These are phyloP conservation scores for Synchytrium microbalum DNA, from an alignment of 371 early-diverging fungal genomes.

Conservation along the genomic window DNA sequence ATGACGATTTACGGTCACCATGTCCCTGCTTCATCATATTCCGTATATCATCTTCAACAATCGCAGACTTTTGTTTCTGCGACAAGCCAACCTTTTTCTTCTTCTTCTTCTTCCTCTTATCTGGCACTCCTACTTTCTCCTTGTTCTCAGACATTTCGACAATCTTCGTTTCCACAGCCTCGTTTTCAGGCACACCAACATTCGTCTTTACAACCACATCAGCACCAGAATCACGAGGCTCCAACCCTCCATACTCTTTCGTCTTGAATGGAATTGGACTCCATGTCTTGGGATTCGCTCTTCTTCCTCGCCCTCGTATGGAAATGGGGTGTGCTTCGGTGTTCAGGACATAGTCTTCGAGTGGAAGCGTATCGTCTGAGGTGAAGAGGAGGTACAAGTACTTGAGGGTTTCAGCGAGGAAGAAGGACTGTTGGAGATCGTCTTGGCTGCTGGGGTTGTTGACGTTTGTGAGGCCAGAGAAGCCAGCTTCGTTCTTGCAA, in stretches of 20 bases:
- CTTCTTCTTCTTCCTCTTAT: too few species aligned
- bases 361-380: slow-evolving; percentile 27
- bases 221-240: too few species aligned
- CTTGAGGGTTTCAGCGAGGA: slow-evolving; percentile 42
- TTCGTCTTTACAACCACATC: too few species aligned
- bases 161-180: too few species aligned
- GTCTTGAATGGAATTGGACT: slow-evolving; percentile 8
- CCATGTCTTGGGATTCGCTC: slow-evolving; percentile 15
- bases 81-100: too few species aligned
- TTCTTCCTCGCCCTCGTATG: slow-evolving; percentile 25
- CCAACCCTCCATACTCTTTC: not conserved
- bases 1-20: too few species aligned
- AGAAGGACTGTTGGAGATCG: slow-evolving; percentile 27
- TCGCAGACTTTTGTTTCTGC: too few species aligned
- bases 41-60: too few species aligned
- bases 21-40: too few species aligned
- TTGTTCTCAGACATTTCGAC: too few species aligned
- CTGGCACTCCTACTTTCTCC: too few species aligned
- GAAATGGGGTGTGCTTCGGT: slow-evolving; percentile 39
- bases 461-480: slow-evolving; percentile 13
- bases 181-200: too few species aligned
- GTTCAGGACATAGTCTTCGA: slow-evolving; percentile 40
- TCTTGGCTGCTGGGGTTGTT: slow-evolving; percentile 10
- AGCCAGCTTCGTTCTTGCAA: slow-evolving; percentile 14
- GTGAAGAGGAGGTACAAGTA: slow-evolving; percentile 27